Base-by-base conservation (phyloP, 2,329 filamentous ascomycete species). In the Calonectria pseudoturangicola region DNA sequence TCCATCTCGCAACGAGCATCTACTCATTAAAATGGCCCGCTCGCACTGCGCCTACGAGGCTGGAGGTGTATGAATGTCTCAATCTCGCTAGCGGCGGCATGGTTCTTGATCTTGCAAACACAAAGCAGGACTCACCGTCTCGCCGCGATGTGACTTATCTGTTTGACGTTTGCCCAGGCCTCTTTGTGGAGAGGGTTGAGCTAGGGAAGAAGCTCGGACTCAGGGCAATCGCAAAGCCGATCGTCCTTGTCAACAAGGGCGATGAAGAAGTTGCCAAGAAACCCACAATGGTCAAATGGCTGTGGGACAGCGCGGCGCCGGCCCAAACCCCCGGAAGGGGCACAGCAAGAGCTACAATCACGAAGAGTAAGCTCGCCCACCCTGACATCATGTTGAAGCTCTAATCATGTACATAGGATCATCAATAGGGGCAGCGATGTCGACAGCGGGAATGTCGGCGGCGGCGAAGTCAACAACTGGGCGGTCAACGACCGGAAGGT, bases 21-120 rank as follows among this genome's bases (percentile, higher is more conserved):
- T 85, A 78, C 72, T 83, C 82, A 15, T 74, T 85, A 30, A 85
- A 84, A 51, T 85, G 83, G 83, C 82, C 83, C 9, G 81, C 83
- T 45, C 80, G 82, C 41, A 83, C 79, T 30, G 83, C 83, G 1
- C 76, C 81, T n/a, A 76, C 81, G 13, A 80, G 83, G 39, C 72
- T 85, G 2, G 83, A 85, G 68, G 80, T 83, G 12, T 85, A 85
- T 66, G 83, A 85, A 58, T 85, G 83, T 66, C 73, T 82, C 60
- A 82, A 85, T 64, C 77, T 85, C 36, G 82, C 83, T 3, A 82
- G 74, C 47, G 79, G 78, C 4, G 83, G 83, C 5, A 54, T 76
- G 27, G 47, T 78, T 9, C 65, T 84, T 18, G 80, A 83, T 39
- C 76, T 84, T 10, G 73, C 74, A 63, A 81, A 79, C 25, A 82